phyloP scores from a whole-genome alignment of 192 early-diverging fungal genomes.

The Haplosporangium gracile region DNA sequence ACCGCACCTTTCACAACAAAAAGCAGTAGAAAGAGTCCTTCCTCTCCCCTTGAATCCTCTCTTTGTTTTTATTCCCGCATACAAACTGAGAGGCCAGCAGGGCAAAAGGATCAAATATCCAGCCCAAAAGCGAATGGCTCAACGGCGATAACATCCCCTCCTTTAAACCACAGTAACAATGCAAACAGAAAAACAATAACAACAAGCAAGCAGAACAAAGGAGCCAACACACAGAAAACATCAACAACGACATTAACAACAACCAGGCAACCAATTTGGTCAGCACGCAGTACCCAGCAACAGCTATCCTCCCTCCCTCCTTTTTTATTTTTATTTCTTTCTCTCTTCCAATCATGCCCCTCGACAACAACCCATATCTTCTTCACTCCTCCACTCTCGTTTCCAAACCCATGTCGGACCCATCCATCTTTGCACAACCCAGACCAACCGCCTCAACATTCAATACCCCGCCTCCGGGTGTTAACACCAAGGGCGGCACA shows the following conservation, averaged over 20 bases:
- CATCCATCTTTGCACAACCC: background rate
- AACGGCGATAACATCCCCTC: background rate
- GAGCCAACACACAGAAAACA: background rate
- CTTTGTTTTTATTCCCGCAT: constrained; percentile 1
- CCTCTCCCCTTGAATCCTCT: background rate
- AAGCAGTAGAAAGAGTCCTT: background rate
- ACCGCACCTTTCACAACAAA: background rate
- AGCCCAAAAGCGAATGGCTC: constrained; percentile 12
- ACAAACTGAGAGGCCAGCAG: background rate
- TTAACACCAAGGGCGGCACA: background rate
- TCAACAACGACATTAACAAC: background rate
- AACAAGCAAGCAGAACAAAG: constrained; percentile 10
- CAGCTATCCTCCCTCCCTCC: background rate
- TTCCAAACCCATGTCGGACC: background rate
- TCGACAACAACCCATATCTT: background rate
- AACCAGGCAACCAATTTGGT: background rate
- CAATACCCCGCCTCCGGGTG: background rate
- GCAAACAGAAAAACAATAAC: background rate
- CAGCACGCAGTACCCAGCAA: background rate
- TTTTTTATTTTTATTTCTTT: background rate
- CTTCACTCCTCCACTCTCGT: background rate
- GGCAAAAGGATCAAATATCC: constrained; percentile 6
- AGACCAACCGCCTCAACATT: background rate
- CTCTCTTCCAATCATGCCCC: background rate
- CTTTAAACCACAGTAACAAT: background rate